Evolutionary conservation across 2,329 filamentous ascomycete species (phyloP).

Genomic region (Talaromyces islandicus): DNA sequence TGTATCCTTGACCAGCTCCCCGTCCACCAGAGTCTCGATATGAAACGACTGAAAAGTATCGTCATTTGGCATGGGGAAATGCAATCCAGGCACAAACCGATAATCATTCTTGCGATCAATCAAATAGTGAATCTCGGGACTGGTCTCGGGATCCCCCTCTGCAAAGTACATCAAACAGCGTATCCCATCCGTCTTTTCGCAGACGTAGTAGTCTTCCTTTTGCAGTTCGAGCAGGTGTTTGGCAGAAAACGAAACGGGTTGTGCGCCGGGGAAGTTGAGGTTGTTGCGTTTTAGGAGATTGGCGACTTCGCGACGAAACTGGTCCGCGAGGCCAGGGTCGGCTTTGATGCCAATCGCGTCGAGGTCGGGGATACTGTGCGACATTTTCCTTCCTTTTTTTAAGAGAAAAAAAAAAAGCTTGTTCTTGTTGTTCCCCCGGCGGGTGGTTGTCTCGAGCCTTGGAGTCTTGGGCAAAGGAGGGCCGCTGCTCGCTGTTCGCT

Average conservation of each 20-base stretch:
- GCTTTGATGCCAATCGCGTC: conserved; percentile 56
- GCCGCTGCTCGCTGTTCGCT: too few species aligned
- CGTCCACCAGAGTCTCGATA: conserved; percentile 76
- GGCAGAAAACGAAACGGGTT: conserved; percentile 86
- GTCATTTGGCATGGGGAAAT: conserved; percentile 69
- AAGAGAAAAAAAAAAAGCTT: too few species aligned
- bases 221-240: conserved; percentile 78
- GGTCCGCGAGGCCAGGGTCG: conserved; percentile 52
- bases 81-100: conserved; percentile 73
- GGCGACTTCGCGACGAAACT: conserved; percentile 68
- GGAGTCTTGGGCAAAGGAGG: not conserved
- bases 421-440: not conserved
- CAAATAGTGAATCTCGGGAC: conserved; percentile 72
- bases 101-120: conserved; percentile 99
- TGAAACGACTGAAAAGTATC: conserved; percentile 62
- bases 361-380: conserved; percentile 35
- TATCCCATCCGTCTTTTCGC: conserved; percentile 96
- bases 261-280: conserved; percentile 75
- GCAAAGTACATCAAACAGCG: conserved; percentile 92
- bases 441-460: not conserved
- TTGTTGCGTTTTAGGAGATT: conserved; percentile 65
- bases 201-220: conserved; percentile 86
- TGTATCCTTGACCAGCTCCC: conserved; percentile 86
- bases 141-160: conserved; percentile 45
- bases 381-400: not conserved